These are phyloP conservation scores for Phylloporus arenicola DNA, from an alignment of 768 basidiomycete species.

Conservation along the genomic window DNA sequence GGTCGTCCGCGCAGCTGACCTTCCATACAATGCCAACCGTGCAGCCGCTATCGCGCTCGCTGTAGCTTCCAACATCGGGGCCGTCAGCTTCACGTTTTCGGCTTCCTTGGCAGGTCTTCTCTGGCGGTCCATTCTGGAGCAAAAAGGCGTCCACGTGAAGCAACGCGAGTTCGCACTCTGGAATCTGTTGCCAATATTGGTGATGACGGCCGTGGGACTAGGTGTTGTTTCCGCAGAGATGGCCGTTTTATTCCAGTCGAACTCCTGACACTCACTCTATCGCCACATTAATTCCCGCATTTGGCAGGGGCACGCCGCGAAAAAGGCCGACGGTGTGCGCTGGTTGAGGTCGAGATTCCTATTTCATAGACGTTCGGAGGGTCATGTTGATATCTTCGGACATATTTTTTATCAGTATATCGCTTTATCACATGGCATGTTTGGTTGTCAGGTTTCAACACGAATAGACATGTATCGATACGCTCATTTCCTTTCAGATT, in stretches of 20 bases:
- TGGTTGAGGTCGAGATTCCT: not conserved
- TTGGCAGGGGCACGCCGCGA: not conserved
- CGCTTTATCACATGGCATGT: not conserved
- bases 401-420: not conserved
- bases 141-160: constrained; percentile 63
- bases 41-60: constrained; percentile 73
- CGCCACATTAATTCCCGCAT: not conserved
- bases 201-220: constrained; percentile 62
- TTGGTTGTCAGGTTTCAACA: not conserved
- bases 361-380: not conserved
- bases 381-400: not conserved
- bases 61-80: constrained; percentile 85
- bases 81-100: constrained; percentile 83
- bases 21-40: constrained; percentile 33
- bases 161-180: constrained; percentile 64
- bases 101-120: constrained; percentile 86
- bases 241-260: constrained; percentile 36
- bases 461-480: not conserved
- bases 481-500: not conserved
- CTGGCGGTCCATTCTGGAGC: constrained; percentile 69
- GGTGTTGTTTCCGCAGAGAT: constrained; percentile 75
- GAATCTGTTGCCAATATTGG: constrained; percentile 61
- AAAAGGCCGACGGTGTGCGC: not conserved
- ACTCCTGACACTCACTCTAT: not conserved
- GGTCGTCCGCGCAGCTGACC: constrained; percentile 50